These are phyloP conservation scores for Colletotrichum viniferum DNA, from an alignment of 2,329 filamentous ascomycete genomes.

Conservation along the genomic window DNA sequence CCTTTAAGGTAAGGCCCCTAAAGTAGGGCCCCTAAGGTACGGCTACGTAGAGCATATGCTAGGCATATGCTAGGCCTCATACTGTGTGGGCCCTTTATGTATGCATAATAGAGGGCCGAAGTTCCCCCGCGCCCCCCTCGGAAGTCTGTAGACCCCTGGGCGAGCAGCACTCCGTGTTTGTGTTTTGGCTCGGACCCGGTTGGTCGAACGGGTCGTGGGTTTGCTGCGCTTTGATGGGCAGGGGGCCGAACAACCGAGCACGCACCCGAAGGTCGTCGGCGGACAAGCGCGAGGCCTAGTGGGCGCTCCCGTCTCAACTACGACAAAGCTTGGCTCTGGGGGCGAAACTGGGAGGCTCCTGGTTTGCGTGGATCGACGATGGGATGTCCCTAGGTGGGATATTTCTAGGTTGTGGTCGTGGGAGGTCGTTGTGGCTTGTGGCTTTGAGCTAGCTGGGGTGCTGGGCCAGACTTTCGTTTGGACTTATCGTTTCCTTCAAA, in stretches of 20 bases:
- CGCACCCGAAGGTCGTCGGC: not conserved
- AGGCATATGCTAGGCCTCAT: no score
- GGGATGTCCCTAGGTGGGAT: not conserved
- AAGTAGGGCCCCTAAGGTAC: no score
- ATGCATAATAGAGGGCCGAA: no score
- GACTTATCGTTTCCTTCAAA: not conserved
- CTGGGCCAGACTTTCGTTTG: not conserved
- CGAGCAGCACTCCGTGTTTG: no score
- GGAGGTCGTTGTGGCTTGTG: not conserved
- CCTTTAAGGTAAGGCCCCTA: no score
- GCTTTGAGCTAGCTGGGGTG: not conserved
- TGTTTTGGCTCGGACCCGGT: not conserved
- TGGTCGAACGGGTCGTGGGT: not conserved
- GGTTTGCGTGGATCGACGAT: not conserved
- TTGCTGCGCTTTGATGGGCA: conserved; percentile 2
- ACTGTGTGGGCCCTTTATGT: no score
- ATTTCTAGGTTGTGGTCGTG: not conserved
- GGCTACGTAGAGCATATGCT: no score
- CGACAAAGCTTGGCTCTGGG: not conserved
- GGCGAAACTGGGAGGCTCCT: not conserved
- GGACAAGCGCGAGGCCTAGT: not conserved
- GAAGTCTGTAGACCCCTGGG: no score
- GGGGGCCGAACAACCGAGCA: not conserved
- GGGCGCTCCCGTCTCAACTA: not conserved
- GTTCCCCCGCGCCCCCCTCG: no score